A percentile compares a stretch with the other conserved stretches of the same genome.
Conservation (phyloP, 768 basidiomycete genomes). For the Rhodotorula babjevae region DNA sequence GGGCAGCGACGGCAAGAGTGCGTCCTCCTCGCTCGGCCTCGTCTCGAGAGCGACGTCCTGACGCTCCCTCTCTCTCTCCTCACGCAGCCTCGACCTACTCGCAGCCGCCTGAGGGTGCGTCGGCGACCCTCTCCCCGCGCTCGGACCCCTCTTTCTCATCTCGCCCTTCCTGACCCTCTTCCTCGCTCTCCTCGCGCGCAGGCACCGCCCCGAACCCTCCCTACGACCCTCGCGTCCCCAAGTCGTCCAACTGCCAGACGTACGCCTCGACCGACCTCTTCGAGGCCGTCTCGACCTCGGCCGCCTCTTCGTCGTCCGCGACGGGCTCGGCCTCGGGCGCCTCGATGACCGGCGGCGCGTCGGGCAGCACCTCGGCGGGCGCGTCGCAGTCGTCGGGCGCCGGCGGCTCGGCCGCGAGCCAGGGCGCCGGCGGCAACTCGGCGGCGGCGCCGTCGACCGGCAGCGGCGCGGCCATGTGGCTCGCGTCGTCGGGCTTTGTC, state of each 20-base stretch:
- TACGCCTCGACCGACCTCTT: slow-evolving; percentile 39
- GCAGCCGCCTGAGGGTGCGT: slow-evolving; percentile 24
- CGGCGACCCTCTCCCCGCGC: not conserved
- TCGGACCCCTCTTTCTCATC: not conserved
- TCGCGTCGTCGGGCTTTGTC: slow-evolving; percentile 7
- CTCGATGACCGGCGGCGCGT: not conserved
- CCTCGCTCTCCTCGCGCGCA: not conserved
- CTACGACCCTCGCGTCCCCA: slow-evolving; percentile 39
- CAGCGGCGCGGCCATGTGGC: not conserved
- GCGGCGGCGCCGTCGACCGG: too few species aligned
- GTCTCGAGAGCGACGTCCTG: not conserved
- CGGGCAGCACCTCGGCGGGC: too few species aligned
- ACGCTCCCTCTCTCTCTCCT: not conserved
- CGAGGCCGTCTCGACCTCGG: not conserved
- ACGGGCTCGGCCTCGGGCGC: slow-evolving; percentile 2
- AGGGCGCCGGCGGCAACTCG: not conserved
- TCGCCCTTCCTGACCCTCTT: too few species aligned
- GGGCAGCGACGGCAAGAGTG: slow-evolving; percentile 24
- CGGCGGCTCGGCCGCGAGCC: not conserved
- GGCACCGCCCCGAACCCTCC: slow-evolving; percentile 39
- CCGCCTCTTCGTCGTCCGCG: not conserved
- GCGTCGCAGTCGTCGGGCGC: not conserved
- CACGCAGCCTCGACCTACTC: slow-evolving; percentile 7
- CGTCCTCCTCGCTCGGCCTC: not conserved
- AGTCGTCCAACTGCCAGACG: slow-evolving; percentile 42